Conservation (phyloP, 176 grass and related monocot species). For the Triticum monococcum region DNA sequence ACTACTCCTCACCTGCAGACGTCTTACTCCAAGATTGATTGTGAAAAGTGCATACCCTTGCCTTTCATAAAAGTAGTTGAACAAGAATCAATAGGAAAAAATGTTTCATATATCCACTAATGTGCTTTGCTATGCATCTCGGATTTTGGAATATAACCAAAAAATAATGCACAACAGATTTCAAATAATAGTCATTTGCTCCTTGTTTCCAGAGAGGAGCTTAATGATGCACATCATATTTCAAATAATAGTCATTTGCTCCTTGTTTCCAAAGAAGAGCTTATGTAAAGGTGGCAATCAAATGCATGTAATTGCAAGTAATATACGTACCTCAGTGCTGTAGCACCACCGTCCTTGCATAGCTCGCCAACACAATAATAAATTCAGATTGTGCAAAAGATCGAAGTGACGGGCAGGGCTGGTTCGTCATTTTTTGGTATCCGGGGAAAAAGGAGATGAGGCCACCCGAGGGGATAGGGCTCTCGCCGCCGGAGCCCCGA, state of each 20-base stretch:
- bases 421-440: too few relatives aligned
- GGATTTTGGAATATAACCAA: background rate
- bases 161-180: background rate
- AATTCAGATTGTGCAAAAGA: too few relatives aligned
- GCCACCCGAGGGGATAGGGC: too few relatives aligned
- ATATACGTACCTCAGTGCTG: constrained; percentile 66
- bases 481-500: too few relatives aligned
- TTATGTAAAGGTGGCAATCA: background rate
- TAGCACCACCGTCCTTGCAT: constrained; percentile 79
- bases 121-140: background rate
- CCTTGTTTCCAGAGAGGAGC: background rate
- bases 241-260: background rate
- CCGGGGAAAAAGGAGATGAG: too few relatives aligned
- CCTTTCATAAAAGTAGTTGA: background rate
- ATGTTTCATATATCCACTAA: background rate
- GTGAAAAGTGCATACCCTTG: background rate
- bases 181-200: background rate
- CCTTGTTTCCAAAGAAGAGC: background rate
- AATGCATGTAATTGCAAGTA: background rate
- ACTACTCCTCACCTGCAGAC: background rate
- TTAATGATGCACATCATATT: background rate
- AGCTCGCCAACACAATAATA: constrained; percentile 73
- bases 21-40: constrained; percentile 1
- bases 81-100: background rate
- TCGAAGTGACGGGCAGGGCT: too few relatives aligned